Percentiles rank a stretch among this genome's conserved stretches.
Evolutionary conservation across 164 flowering plant species (phyloP).

Genomic region (Piper betle): DNA sequence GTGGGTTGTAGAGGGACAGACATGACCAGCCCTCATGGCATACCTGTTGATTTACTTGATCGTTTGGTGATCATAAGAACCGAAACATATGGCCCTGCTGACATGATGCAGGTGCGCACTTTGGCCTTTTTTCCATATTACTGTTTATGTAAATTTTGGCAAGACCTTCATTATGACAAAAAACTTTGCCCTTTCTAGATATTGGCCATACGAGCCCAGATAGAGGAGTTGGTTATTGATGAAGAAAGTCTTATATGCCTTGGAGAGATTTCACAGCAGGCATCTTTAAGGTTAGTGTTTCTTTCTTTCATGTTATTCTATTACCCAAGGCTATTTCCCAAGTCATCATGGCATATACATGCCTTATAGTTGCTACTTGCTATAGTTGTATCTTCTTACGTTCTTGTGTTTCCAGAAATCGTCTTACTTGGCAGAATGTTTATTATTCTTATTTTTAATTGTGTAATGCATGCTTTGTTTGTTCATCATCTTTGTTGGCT

Average conservation of each 20-base stretch:
- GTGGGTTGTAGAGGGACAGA: conserved; percentile 72
- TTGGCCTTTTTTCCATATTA: not conserved
- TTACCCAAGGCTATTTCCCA: not conserved
- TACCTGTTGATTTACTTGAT: conserved; percentile 92
- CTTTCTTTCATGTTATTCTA: not conserved
- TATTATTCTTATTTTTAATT: no score
- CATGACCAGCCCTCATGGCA: conserved; percentile 88
- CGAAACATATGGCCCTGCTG: conserved; percentile 79
- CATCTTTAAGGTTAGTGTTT: conserved; percentile 64
- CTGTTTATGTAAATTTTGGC: not conserved
- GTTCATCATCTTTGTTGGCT: no score
- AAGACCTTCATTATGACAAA: not conserved
- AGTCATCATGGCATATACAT: not conserved
- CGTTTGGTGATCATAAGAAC: conserved; percentile 76
- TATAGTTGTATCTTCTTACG: not conserved
- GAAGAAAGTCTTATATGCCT: conserved; percentile 84
- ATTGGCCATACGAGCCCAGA: conserved; percentile 84
- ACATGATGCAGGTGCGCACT: conserved; percentile 75
- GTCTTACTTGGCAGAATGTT: no score
- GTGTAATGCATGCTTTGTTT: no score
- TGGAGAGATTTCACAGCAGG: conserved; percentile 73
- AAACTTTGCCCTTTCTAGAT: conserved; percentile 33
- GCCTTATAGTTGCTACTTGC: not conserved
- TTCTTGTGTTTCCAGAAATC: not conserved
- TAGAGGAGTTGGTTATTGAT: conserved; percentile 72